These are phyloP conservation scores for Ceratobasidium theobromae DNA, from an alignment of 1,284 basidiomycete species.

Conservation along the genomic window DNA sequence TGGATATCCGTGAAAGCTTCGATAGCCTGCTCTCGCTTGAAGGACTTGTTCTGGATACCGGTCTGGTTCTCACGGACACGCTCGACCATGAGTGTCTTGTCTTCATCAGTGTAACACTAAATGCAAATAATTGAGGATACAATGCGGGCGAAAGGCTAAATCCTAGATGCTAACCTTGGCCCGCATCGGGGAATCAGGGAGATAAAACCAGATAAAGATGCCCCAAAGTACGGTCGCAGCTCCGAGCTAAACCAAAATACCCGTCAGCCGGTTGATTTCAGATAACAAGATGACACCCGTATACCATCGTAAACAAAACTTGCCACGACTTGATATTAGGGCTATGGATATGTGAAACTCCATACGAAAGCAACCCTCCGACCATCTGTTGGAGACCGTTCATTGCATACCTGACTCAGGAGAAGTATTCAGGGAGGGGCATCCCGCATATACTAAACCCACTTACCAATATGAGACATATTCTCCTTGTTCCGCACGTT, in stretches of 20 bases:
- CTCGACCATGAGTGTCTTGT: slow-evolving; percentile 40
- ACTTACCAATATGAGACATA: slow-evolving; percentile 28
- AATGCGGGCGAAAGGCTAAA: background rate
- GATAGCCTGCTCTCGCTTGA: slow-evolving; percentile 42
- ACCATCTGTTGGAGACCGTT: slow-evolving; percentile 30
- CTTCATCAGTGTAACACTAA: slow-evolving; percentile 32
- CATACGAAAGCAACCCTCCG: slow-evolving; percentile 23
- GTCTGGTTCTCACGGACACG: slow-evolving; percentile 42
- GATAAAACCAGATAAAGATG: slow-evolving; percentile 28
- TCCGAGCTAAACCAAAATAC: background rate
- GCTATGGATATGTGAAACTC: slow-evolving; percentile 24
- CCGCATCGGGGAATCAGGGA: slow-evolving; percentile 28
- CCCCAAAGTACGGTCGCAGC: slow-evolving; percentile 29
- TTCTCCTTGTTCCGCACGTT: slow-evolving; percentile 31
- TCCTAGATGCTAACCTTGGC: slow-evolving; percentile 13
- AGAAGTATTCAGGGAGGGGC: background rate
- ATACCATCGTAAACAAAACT: slow-evolving; percentile 31
- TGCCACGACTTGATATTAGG: slow-evolving; percentile 29
- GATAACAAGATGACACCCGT: background rate
- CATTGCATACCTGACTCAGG: slow-evolving; percentile 22
- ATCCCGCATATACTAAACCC: background rate
- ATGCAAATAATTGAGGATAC: background rate
- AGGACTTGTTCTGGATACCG: slow-evolving; percentile 38
- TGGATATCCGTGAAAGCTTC: slow-evolving; percentile 39
- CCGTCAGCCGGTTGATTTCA: background rate